These are phyloP conservation scores for Tuber calosporum DNA, from an alignment of 495 filamentous ascomycete species.

Conservation along the genomic window DNA sequence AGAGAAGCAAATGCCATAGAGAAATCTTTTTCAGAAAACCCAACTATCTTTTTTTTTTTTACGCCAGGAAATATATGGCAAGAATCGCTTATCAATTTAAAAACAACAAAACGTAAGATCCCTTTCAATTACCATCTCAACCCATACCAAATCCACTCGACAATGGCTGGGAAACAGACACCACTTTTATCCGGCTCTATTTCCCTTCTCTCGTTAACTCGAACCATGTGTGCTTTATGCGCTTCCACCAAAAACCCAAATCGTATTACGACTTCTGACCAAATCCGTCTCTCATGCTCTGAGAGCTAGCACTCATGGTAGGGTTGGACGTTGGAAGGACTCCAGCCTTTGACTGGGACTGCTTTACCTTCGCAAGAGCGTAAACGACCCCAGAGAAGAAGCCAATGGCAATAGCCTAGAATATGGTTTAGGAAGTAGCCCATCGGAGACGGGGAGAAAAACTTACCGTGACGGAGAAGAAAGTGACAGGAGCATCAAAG, in stretches of 20 bases:
- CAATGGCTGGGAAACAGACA: not conserved
- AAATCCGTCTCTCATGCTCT: conserved; percentile 82
- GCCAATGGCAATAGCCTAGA: conserved; percentile 74
- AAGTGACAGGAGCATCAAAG: conserved; percentile 90
- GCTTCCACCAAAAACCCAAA: not conserved
- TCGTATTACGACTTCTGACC: conserved; percentile 21
- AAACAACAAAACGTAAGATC: not conserved
- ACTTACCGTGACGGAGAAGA: conserved; percentile 60
- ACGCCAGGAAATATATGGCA: not conserved
- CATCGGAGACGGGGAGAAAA: not conserved
- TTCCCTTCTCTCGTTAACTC: not conserved
- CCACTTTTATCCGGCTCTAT: not conserved
- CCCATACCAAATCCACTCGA: not conserved
- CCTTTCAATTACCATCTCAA: not conserved
- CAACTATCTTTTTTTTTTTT: not conserved
- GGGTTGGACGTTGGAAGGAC: conserved; percentile 61
- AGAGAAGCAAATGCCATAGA: not conserved
- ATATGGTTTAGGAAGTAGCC: not conserved
- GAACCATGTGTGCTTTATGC: not conserved
- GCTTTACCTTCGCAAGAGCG: conserved; percentile 81
- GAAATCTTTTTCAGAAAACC: not conserved
- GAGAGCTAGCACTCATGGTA: conserved; percentile 80
- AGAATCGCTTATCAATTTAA: not conserved
- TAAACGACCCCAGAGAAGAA: conserved; percentile 91
- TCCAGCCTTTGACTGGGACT: conserved; percentile 57